Evolutionary conservation across 2,329 filamentous ascomycete species (phyloP), one percentile per base, ranked within the genome.

Genomic region (Claviceps arundinis): DNA sequence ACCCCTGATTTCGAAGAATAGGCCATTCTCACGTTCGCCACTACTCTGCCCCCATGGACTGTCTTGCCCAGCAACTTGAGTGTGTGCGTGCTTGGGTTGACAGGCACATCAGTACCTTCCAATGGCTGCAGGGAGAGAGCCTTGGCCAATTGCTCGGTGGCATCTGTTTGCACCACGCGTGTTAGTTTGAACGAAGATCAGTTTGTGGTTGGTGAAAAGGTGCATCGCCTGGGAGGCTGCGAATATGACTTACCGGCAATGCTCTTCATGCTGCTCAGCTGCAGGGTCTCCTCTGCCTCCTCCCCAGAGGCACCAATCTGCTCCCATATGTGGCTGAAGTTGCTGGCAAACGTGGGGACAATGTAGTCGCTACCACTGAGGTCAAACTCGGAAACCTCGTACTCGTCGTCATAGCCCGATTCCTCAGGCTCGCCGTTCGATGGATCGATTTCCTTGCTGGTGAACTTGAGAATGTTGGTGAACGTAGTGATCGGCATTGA

Each of bases 21-120:
- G 1, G 90, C 93, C 90, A 98, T 95, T 69, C 89, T 81, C 57
- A 97, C 82, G 58, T 81, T 84, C 55, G 86, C 87, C 52, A 90
- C 88, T 16, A 98, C 91, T 63, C 85, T 85, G 59, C 93, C 93
- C 38, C 91, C 93, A 37, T 80, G 83, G 56, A 97, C 84, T 44
- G 89, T 95, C 81, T 96, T 97, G 65, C 93, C 93, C 67, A 96
- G 86, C 38, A 98, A 76, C 73, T 95, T 97, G 65, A 98, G 83
- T 4, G 89, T 90, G 69, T 98, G 93, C 56, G 90, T 96, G 55
- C 84, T 90, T 63, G 85, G 85, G 64, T 84, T 94, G 59, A 95
- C 76, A 0, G 89, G 85, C 41, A 98, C 84, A 59, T 98, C 93
- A 37, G 87, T 95, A 60, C 91, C 93, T 61, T 98, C 93, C 46